phyloP scores from a whole-genome alignment of 495 filamentous ascomycete species.

The Aspergillus asperescens region DNA sequence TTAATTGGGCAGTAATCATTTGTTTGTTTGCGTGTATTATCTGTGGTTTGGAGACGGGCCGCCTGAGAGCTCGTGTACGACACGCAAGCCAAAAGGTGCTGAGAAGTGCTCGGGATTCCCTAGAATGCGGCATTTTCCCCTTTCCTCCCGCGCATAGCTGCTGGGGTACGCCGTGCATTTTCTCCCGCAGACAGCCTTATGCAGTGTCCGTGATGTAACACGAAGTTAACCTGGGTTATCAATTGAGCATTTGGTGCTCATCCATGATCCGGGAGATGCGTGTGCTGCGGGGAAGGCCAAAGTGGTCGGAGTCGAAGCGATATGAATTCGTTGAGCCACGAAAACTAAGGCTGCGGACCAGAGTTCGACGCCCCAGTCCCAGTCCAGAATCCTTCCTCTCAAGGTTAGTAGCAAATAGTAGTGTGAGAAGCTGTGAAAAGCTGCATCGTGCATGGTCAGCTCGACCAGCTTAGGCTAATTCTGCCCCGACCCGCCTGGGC shows the following conservation, averaged over 20 bases:
- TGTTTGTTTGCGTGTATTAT: too few relatives aligned
- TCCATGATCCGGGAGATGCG: conserved; percentile 10
- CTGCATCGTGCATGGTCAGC: too few relatives aligned
- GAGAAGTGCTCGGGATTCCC: neutral
- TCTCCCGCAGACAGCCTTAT: neutral
- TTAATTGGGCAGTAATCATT: neutral
- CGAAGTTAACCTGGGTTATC: neutral
- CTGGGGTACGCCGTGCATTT: too few relatives aligned
- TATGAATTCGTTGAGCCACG: conserved; percentile 3
- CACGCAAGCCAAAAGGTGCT: neutral
- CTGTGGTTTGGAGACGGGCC: neutral
- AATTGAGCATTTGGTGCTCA: neutral
- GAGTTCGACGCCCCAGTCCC: conserved; percentile 7
- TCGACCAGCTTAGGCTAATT: conserved; percentile 13
- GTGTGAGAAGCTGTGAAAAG: too few relatives aligned
- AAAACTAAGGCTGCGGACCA: conserved; percentile 5
- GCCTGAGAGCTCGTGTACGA: neutral
- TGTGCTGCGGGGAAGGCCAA: conserved; percentile 15
- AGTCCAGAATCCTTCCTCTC: conserved; percentile 27
- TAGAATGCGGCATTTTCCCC: conserved; percentile 5
- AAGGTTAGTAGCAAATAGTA: conserved; percentile 16
- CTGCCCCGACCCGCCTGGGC: conserved; percentile 16
- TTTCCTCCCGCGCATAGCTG: neutral
- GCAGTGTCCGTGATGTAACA: neutral
- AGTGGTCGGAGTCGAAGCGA: neutral